Evolutionary conservation across 208 protist genomes (phyloP), one percentile per base, ranked within the genome.

Genomic region (Crithidia bombi): DNA sequence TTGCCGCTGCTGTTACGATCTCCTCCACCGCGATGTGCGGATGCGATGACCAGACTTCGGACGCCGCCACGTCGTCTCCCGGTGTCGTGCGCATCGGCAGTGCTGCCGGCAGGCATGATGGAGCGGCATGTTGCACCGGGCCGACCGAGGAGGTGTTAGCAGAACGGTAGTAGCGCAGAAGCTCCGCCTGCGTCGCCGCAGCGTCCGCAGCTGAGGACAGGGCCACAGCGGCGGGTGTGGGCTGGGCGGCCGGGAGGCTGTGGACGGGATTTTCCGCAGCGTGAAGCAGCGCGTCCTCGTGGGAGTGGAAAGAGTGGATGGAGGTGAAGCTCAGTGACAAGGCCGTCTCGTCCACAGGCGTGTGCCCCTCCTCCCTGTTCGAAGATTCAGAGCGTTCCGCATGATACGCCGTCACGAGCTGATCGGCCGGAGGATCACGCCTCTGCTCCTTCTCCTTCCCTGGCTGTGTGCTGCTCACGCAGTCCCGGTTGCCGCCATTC

Each of bases 271-370:
- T 26, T 19, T 44, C 33, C 5, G 54, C 54, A 11, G 54, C 0
- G 19, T 26, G 10, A 6, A 43, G 54, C 33, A 59, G 11, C 54
- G 30, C 38, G 19, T 62, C 38, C 2, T 62, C 56, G 38, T 49
- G 21, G n/a, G 56, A 62, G 36, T 62, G 56, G 23, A 62, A 33
- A 5, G 56, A 62, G 38, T 47, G 38, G 38, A 62, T 6, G 14
- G 56, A 62, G 11, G 35, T 5, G 23, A 62, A 62, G 21, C 38
- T 49, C 56, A 35, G 36, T 23, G 56, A 62, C 12, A 62, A 14
- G 0, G 35, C 23, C 56, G 19, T n/a, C 21, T 35, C 38, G 38
- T 43, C 14, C 7, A n/a, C n/a, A n/a, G n/a, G n/a, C n/a, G n/a
- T n/a, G n/a, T n/a, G n/a, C n/a, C n/a, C n/a, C n/a, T n/a, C n/a